phyloP scores from a whole-genome alignment of 108 stramenopile species.

The Cafeteria roenbergensis region DNA sequence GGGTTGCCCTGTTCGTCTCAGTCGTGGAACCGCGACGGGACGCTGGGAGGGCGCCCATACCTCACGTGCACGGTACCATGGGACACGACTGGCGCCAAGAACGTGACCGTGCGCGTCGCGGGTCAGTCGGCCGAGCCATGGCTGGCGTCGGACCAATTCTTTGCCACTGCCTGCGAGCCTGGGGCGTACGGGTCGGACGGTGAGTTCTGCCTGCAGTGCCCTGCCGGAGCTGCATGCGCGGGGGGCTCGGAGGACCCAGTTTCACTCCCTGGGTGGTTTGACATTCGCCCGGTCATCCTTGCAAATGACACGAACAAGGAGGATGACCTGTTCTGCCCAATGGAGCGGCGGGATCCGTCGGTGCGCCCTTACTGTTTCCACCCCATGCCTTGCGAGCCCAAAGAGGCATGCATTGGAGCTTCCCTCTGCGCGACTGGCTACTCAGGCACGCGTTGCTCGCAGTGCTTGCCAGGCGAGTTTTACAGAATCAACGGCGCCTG shows the following conservation, averaged over 20 bases:
- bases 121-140: not conserved
- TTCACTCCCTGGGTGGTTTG: not conserved
- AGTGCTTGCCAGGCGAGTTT: constrained; percentile 16
- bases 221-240: not conserved
- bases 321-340: not conserved
- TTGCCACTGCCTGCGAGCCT: not conserved
- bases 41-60: too few relatives aligned
- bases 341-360: not conserved
- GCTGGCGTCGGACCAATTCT: too few relatives aligned
- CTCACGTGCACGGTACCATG: not conserved
- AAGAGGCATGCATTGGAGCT: constrained; percentile 21
- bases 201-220: constrained; percentile 11
- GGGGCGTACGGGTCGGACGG: not conserved
- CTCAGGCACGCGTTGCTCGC: constrained; percentile 15
- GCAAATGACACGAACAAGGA: too few relatives aligned
- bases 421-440: constrained; percentile 22
- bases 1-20: not conserved
- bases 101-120: not conserved
- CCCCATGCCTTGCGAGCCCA: constrained; percentile 21
- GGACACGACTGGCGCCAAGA: not conserved
- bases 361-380: constrained; percentile 7
- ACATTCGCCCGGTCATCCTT: not conserved
- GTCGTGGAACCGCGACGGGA: too few relatives aligned
- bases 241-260: not conserved
- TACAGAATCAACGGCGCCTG: constrained; percentile 21